Evolutionary conservation across 768 basidiomycete species (phyloP).

Genomic region (Kwoniella botswanensis): DNA sequence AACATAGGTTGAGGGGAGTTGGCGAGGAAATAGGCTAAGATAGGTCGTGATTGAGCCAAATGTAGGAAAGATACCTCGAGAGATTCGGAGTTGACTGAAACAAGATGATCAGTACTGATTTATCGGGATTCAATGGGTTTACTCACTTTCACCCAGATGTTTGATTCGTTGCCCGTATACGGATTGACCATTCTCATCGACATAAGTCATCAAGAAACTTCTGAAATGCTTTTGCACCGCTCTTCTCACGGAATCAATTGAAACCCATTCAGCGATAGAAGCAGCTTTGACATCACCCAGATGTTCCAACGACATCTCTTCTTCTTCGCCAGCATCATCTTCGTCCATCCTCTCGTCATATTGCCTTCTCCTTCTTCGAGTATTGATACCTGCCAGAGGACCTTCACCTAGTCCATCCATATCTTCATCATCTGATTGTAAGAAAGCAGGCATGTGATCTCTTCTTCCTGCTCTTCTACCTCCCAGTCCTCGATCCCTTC

Average conservation of each 20-base stretch:
- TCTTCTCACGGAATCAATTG: constrained; percentile 84
- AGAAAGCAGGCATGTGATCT: constrained; percentile 81
- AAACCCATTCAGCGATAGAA: constrained; percentile 97
- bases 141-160: constrained; percentile 88
- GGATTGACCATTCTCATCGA: constrained; percentile 86
- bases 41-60: constrained; percentile 86
- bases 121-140: neutral
- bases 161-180: constrained; percentile 95
- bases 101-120: neutral
- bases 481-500: constrained; percentile 79
- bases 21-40: constrained; percentile 95
- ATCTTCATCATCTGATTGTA: constrained; percentile 79
- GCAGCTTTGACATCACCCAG: constrained; percentile 97
- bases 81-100: constrained; percentile 91
- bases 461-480: constrained; percentile 77
- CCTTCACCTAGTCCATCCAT: constrained; percentile 69
- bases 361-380: constrained; percentile 79
- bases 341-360: constrained; percentile 91
- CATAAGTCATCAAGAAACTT: constrained; percentile 92
- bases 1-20: constrained; percentile 94
- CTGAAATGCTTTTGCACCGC: constrained; percentile 92
- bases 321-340: constrained; percentile 79
- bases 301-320: constrained; percentile 89
- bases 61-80: constrained; percentile 98
- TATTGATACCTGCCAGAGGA: constrained; percentile 72